Conservation (phyloP, 495 filamentous ascomycete species). For the Aspergillus cristatus region DNA sequence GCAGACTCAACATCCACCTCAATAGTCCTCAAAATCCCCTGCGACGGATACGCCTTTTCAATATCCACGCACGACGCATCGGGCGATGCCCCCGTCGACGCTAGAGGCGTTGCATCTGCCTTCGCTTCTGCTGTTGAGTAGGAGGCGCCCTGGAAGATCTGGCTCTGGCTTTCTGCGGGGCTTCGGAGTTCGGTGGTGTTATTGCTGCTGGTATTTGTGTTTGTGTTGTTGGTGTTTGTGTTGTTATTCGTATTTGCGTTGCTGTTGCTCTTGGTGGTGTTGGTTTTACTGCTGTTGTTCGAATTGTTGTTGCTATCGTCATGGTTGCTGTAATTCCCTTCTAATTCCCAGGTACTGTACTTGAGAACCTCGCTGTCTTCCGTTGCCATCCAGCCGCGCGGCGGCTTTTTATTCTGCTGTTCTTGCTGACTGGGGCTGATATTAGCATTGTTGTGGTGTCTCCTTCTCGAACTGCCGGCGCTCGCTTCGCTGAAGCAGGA, state of each 20-base stretch:
- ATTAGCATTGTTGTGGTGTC: no score
- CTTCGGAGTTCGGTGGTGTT: no score
- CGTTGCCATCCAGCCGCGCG: background rate
- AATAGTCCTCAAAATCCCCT: slow-evolving; percentile 17
- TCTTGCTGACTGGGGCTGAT: no score
- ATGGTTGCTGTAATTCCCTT: no score
- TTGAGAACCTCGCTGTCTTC: background rate
- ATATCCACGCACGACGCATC: background rate
- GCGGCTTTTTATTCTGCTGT: no score
- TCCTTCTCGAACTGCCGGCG: no score
- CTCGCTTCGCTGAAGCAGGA: background rate
- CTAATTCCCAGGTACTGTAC: slow-evolving; percentile 1
- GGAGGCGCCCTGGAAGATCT: slow-evolving; percentile 5
- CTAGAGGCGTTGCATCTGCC: background rate
- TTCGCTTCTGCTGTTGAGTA: slow-evolving; percentile 9
- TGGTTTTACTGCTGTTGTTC: no score
- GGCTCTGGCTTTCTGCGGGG: background rate
- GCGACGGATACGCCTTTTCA: background rate
- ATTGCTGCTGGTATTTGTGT: no score
- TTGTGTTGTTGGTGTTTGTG: no score
- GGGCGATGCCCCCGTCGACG: background rate
- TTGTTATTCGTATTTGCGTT: no score
- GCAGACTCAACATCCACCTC: slow-evolving; percentile 18
- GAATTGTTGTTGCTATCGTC: no score
- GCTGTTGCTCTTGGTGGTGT: no score